Evolutionary conservation across 2,329 filamentous ascomycete species (phyloP).

Genomic region (Fusarium sp.): DNA sequence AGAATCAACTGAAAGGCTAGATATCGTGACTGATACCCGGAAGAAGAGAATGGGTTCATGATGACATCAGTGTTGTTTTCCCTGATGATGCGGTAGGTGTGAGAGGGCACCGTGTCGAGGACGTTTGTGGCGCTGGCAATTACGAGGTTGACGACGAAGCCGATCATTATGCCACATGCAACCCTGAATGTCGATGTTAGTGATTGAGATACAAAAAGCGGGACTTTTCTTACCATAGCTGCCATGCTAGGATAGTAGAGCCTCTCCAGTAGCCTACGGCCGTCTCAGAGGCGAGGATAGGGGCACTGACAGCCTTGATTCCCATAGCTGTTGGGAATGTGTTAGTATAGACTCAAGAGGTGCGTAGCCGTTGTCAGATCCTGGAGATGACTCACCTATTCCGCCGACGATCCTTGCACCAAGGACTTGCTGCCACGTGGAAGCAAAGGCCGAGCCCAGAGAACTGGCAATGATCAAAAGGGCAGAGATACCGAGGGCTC

Average conservation of each 20-base stretch:
- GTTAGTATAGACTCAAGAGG: not conserved
- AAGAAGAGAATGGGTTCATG: not conserved
- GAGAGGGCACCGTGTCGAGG: not conserved
- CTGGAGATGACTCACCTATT: constrained; percentile 14
- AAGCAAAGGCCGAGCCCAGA: constrained; percentile 49
- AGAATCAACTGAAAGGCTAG: constrained; percentile 48
- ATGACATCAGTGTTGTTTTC: not conserved
- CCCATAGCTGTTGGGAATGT: constrained; percentile 54
- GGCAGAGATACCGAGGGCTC: constrained; percentile 53
- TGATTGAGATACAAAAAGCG: constrained; percentile 15
- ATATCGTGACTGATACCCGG: not conserved
- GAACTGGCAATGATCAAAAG: constrained; percentile 54
- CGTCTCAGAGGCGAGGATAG: constrained; percentile 61
- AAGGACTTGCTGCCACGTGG: constrained; percentile 48
- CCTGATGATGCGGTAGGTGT: not conserved
- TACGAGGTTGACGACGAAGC: constrained; percentile 38
- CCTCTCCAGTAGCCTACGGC: constrained; percentile 62
- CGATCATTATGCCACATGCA: constrained; percentile 41
- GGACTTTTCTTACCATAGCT: constrained; percentile 54
- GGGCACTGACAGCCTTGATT: constrained; percentile 61
- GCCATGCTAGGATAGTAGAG: constrained; percentile 61
- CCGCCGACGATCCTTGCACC: constrained; percentile 42
- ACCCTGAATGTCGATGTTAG: constrained; percentile 25
- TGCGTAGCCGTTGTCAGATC: not conserved
- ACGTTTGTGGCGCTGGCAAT: constrained; percentile 19